phyloP scores from a whole-genome alignment of 225 moss, liverwort and hornwort genomes.

The Physcomitrellopsis africana region DNA sequence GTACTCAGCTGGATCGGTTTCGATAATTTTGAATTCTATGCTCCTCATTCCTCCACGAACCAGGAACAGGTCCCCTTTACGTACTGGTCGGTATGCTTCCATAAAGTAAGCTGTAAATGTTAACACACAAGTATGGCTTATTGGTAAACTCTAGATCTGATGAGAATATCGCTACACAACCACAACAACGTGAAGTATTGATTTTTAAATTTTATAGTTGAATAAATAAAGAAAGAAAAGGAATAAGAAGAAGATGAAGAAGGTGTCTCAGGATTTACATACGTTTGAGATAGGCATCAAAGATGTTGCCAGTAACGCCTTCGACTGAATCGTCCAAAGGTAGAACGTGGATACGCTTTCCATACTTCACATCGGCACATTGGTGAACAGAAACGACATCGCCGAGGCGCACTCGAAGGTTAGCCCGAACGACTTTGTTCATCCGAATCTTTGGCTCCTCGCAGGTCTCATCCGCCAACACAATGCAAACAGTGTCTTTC shows the following conservation, averaged over 20 bases:
- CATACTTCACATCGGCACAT: conserved; percentile 84
- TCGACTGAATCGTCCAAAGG: conserved; percentile 79
- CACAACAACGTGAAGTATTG: conserved; percentile 56
- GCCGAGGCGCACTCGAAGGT: conserved; percentile 71
- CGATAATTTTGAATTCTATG: conserved; percentile 81
- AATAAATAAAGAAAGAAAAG: conserved; percentile 49
- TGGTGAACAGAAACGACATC: conserved; percentile 80
- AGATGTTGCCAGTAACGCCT: conserved; percentile 75
- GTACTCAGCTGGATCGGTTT: conserved; percentile 75
- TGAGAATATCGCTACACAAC: conserved; percentile 48
- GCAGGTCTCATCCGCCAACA: conserved; percentile 74
- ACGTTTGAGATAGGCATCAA: conserved; percentile 77
- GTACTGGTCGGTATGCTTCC: conserved; percentile 75
- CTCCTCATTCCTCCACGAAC: conserved; percentile 83
- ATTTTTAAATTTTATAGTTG: conserved; percentile 56
- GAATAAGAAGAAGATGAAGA: conserved; percentile 41
- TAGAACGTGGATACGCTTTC: conserved; percentile 78
- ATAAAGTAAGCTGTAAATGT: conserved; percentile 78
- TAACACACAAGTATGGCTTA: conserved; percentile 44
- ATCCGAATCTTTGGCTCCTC: conserved; percentile 74
- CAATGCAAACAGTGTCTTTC: conserved; percentile 78
- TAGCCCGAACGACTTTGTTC: conserved; percentile 82
- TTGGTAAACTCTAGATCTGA: conserved; percentile 58
- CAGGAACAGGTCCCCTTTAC: conserved; percentile 70
- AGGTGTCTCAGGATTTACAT: not conserved